Base-by-base conservation (phyloP, 1,284 basidiomycete genomes). In the Takashimella koratensis region DNA sequence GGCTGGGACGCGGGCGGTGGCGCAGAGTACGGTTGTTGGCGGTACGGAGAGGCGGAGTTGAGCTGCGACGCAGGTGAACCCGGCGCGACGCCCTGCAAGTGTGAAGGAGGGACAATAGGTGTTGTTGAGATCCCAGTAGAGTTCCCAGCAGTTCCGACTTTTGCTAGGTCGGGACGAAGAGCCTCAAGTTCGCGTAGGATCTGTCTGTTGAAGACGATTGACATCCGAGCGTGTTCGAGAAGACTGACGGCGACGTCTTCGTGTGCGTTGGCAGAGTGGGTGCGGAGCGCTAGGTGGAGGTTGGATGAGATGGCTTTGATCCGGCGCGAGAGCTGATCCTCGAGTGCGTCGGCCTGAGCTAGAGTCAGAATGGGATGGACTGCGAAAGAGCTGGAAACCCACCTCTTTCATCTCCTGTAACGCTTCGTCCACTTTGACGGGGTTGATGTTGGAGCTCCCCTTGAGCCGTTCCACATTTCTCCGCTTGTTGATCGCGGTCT, bases 331-430 rank as follows among this genome's bases (percentile, higher is more conserved):
- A 96, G 83, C 6, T 85, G 80, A 68, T 86, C 83, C 71, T 97
- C 94, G 57, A 91, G 88, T 62, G 87, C 87, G 64, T 86, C 85
- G 2, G 93, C 92, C 88, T 92, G 62, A 5, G 49, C 21, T 19
- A 45, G 43, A 26, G 25, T 65, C 44, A 64, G 57, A 62, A 23
- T 66, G 52, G 43, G 19, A 40, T 47, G 10, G 16, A 36, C 8
- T 36, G 30, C 10, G 30, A 8, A 36, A 8, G 30, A 16, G 16
- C 8, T 8, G 25, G 40, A 16, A 41, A 65, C 76, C 56, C 51
- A 90, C 90, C 84, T 96, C 92, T 74, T 94, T 87, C 77, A 96
- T 84, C 57, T 97, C 93, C 68, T 90, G 88, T 45, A 97, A 76
- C 0, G 93, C 92, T 66, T 95, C 92, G 70, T 96, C 91, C 4